These are phyloP conservation scores for Xanthoconium separans DNA, from an alignment of 1,284 basidiomycete species.

Conservation along the genomic window DNA sequence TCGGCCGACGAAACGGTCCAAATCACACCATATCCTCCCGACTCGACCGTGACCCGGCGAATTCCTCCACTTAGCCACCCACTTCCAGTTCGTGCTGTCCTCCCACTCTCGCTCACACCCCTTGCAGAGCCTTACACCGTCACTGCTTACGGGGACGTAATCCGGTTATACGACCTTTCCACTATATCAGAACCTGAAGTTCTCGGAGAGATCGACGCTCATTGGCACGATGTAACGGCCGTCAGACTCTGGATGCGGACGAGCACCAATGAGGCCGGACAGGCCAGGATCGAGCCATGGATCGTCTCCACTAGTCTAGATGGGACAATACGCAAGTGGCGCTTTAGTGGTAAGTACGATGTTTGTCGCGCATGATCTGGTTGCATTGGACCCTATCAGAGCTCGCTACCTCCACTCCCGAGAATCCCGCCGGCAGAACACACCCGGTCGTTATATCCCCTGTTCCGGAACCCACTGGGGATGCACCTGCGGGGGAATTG, in stretches of 20 bases:
- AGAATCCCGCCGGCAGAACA: slow-evolving; percentile 26
- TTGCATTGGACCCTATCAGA: slow-evolving; percentile 36
- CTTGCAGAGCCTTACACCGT: slow-evolving; percentile 68
- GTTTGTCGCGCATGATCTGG: neutral
- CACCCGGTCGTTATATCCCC: slow-evolving; percentile 24
- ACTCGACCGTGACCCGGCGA: slow-evolving; percentile 27
- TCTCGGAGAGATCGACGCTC: slow-evolving; percentile 71
- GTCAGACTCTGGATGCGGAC: slow-evolving; percentile 69
- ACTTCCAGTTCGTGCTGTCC: slow-evolving; percentile 66
- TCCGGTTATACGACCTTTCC: slow-evolving; percentile 73
- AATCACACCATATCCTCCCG: slow-evolving; percentile 43
- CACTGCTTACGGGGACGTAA: slow-evolving; percentile 79
- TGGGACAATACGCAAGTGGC: slow-evolving; percentile 83
- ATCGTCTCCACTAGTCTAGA: slow-evolving; percentile 83
- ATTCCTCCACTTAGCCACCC: slow-evolving; percentile 62
- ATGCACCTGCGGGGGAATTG: slow-evolving; percentile 37
- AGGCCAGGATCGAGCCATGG: slow-evolving; percentile 63
- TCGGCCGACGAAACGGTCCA: slow-evolving; percentile 86
- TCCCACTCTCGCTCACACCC: slow-evolving; percentile 63
- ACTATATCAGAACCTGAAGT: slow-evolving; percentile 62
- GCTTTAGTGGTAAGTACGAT: slow-evolving; percentile 56
- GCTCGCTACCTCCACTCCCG: slow-evolving; percentile 45
- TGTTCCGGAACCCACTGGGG: slow-evolving; percentile 20
- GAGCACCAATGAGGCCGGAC: slow-evolving; percentile 42
- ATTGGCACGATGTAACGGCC: slow-evolving; percentile 83